Evolutionary conservation across 129 eudicot genomes (phyloP), one percentile per base, ranked within the genome.

Genomic region (Flaveria bidentis): DNA sequence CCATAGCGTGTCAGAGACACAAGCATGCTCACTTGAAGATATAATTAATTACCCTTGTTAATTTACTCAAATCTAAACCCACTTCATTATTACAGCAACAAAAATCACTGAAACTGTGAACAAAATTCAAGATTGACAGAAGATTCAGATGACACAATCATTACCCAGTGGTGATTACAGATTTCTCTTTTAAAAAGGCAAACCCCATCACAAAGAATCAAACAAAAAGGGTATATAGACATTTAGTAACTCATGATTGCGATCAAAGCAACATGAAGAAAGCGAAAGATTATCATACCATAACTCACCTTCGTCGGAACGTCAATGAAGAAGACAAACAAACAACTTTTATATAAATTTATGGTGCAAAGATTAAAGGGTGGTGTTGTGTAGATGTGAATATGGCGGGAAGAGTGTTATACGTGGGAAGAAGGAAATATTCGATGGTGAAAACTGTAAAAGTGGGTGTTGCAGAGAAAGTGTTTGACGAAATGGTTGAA

Each of bases 391-490:
- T 46, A n/a, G 1, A 17, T 13, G 26, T 28, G 60, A 78, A 70
- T 61, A 71, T 79, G 73, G 73, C 78, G 82, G 82, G 82, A 79
- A 79, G 67, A 45, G 39, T 77, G 20, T 64, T 12, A 7, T 1
- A 42, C 58, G 58, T 75, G 49, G 65, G 75, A 30, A 6, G 61
- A 72, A 55, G 11, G 67, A 22, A 79, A 72, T 74, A 79, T 79
- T 79, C 78, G 83, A 23, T 63, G 45, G 73, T 79, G 82, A 79
- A 79, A 79, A 71, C 72, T 71, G 82, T 62, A 36, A 71, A 78
- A 73, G 61, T 3, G 47, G 56, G 18, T 65, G 33, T 55, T 55
- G 75, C 69, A 68, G 82, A 45, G 51, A 2, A 75, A 12, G 71
- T 75, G 76, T 78, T 78, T 45, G 76, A 70, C 71, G 76, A 78